Percentiles rank a stretch among this genome's conserved stretches.
Evolutionary conservation across 1,284 basidiomycete genomes (phyloP).

Genomic region (Papiliotrema nemorosa): DNA sequence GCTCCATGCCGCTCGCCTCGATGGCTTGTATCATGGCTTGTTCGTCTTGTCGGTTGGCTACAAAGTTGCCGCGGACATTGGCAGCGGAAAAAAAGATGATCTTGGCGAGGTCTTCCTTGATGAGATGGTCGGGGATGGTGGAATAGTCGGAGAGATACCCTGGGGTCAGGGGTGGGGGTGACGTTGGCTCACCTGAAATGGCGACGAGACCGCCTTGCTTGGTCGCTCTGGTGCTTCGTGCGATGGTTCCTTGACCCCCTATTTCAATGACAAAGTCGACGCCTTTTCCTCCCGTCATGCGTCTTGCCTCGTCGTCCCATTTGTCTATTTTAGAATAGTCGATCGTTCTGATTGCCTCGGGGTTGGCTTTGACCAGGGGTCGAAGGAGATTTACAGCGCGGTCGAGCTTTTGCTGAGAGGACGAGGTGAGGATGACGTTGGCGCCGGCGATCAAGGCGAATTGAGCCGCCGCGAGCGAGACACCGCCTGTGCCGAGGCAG

Average conservation of each 20-base stretch:
- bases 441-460: constrained; percentile 42
- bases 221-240: constrained; percentile 28
- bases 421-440: constrained; percentile 49
- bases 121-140: constrained; percentile 20
- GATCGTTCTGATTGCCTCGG: constrained; percentile 29
- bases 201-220: constrained; percentile 31
- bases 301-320: constrained; percentile 47
- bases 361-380: constrained; percentile 16
- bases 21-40: constrained; percentile 45
- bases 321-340: constrained; percentile 39
- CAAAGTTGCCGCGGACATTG: constrained; percentile 46
- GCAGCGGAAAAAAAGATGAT: constrained; percentile 31
- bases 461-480: constrained; percentile 49
- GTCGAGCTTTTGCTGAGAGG: constrained; percentile 46
- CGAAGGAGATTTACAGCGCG: constrained; percentile 28
- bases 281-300: constrained; percentile 36
- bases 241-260: constrained; percentile 35
- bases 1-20: constrained; percentile 43
- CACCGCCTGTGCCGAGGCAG: constrained; percentile 51
- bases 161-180: neutral
- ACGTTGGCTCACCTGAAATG: constrained; percentile 30
- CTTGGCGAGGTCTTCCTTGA: constrained; percentile 36
- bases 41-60: constrained; percentile 48
- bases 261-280: constrained; percentile 45
- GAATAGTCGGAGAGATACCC: constrained; percentile 29